phyloP scores from a whole-genome alignment of 768 basidiomycete genomes.

The Lactifluus pinguis region DNA sequence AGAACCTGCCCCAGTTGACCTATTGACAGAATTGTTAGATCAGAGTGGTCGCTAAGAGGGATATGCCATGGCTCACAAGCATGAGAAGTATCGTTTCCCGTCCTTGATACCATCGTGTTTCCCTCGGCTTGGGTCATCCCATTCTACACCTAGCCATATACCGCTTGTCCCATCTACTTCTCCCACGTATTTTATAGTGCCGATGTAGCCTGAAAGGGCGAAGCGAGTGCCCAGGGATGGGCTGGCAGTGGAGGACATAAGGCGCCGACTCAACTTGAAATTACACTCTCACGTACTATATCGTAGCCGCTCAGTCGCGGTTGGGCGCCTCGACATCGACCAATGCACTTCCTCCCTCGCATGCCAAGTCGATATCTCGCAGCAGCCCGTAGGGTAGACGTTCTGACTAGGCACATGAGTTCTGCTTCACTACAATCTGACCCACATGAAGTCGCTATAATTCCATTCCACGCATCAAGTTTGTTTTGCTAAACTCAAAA shows the following conservation, averaged over 20 bases:
- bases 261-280: too few species aligned
- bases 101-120: slow-evolving; percentile 83
- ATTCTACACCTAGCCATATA: slow-evolving; percentile 93
- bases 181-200: slow-evolving; percentile 66
- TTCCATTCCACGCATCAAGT: not conserved
- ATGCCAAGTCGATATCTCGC: slow-evolving; percentile 15
- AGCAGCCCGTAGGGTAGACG: slow-evolving; percentile 25
- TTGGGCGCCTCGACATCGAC: not conserved
- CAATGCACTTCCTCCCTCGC: slow-evolving; percentile 7
- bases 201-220: slow-evolving; percentile 41
- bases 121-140: slow-evolving; percentile 80
- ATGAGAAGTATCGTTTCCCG: slow-evolving; percentile 68
- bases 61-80: slow-evolving; percentile 42
- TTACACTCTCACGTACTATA: too few species aligned
- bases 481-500: slow-evolving; percentile 11
- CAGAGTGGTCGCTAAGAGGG: not conserved
- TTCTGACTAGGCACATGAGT: slow-evolving; percentile 31
- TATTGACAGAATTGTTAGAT: slow-evolving; percentile 24
- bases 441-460: slow-evolving; percentile 2
- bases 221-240: slow-evolving; percentile 48
- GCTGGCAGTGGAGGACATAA: slow-evolving; percentile 7
- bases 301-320: not conserved
- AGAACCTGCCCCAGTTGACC: slow-evolving; percentile 57
- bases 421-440: slow-evolving; percentile 16
- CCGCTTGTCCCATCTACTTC: slow-evolving; percentile 53